Evolutionary conservation across 2,329 filamentous ascomycete species (phyloP).

Genomic region (Pestalotiopsis sp.): DNA sequence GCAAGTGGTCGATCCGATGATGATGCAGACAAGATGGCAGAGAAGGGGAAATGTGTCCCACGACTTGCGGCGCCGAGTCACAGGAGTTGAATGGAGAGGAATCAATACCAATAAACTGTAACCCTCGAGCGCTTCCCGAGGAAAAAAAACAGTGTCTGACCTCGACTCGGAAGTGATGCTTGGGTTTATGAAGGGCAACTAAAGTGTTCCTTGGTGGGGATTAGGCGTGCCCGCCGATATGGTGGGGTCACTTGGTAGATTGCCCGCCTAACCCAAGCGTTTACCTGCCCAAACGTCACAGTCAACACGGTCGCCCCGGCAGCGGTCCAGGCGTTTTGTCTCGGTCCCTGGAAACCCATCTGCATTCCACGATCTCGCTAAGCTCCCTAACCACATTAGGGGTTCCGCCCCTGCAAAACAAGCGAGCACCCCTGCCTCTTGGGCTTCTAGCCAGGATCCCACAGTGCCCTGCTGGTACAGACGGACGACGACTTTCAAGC

Average conservation of each 20-base stretch:
- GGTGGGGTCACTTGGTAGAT: constrained; percentile 25
- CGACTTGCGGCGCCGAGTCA: neutral
- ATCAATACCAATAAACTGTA: neutral
- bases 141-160: neutral
- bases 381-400: neutral
- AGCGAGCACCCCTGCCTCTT: neutral
- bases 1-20: neutral
- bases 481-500: neutral
- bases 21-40: neutral
- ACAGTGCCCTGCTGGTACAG: neutral
- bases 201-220: neutral
- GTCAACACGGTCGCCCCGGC: constrained; percentile 35
- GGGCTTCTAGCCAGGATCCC: neutral
- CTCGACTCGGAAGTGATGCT: constrained; percentile 22
- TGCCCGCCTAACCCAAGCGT: neutral
- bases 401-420: neutral
- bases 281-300: constrained; percentile 19
- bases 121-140: neutral
- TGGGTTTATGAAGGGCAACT: constrained; percentile 12
- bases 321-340: constrained; percentile 23
- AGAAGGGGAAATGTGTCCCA: neutral
- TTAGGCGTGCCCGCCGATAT: constrained; percentile 13
- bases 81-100: neutral
- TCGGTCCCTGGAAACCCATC: neutral
- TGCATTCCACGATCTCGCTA: neutral